A percentile compares a stretch with the other conserved stretches of the same genome.
These are phyloP conservation scores for Aspergillus eucalypticola DNA, from an alignment of 2,329 filamentous ascomycete genomes.

Conservation along the genomic window DNA sequence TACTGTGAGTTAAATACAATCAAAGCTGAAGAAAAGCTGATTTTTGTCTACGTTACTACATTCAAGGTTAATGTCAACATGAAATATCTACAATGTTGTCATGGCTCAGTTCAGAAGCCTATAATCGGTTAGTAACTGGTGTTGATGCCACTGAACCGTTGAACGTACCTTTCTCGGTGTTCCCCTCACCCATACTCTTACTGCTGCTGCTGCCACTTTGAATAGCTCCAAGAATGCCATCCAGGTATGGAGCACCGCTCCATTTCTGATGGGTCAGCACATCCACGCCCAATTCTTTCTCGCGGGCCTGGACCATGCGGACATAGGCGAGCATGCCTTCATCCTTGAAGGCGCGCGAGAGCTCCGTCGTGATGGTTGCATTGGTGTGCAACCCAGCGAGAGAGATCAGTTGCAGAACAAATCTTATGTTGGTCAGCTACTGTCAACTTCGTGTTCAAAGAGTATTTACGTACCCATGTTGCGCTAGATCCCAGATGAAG, in stretches of 20 bases:
- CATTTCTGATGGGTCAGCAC: constrained; percentile 92
- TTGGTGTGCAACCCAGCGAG: constrained; percentile 65
- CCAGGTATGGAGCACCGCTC: constrained; percentile 73
- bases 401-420: constrained; percentile 65
- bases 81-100: not conserved
- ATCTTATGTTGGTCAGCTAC: constrained; percentile 44
- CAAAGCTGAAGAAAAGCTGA: not conserved
- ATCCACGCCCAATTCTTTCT: constrained; percentile 88
- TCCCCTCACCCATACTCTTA: constrained; percentile 93
- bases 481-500: constrained; percentile 95
- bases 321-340: constrained; percentile 98
- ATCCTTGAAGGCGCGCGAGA: constrained; percentile 78
- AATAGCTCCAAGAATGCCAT: constrained; percentile 85
- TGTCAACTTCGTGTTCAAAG: not conserved
- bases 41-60: not conserved
- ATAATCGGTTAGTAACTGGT: not conserved
- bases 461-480: constrained; percentile 68
- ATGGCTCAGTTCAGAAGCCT: not conserved
- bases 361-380: constrained; percentile 67
- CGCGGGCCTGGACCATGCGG: constrained; percentile 82
- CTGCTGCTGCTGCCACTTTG: constrained; percentile 87
- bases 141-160: not conserved
- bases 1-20: not conserved
- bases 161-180: constrained; percentile 67
- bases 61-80: not conserved